These are phyloP conservation scores for Daucus carota DNA, from an alignment of 129 eudicot species.

Conservation along the genomic window DH1_v3.0 NC_030383.2:9923001-9923500, in stretches of 20 bases:
- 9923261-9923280: neutral
- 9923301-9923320: neutral
- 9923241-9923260: no score
- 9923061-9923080: conserved; percentile 82
- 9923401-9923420: conserved; percentile 55
- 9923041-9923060: conserved; percentile 90
- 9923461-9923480: conserved; percentile 47
- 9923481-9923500: conserved; percentile 40
- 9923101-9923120: conserved; percentile 61
- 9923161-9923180: conserved; percentile 63
- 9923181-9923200: conserved; percentile 94
- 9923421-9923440: conserved; percentile 51
- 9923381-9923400: conserved; percentile 61
- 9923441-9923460: conserved; percentile 39
- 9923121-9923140: conserved; percentile 82
- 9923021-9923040: conserved; percentile 67
- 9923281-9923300: neutral
- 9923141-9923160: conserved; percentile 76
- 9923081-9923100: conserved; percentile 74
- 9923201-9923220: neutral
- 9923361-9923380: conserved; percentile 55
- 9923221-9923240: neutral
- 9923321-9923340: no score
- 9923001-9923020: conserved; percentile 50
- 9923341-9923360: conserved; percentile 3